A percentile compares a stretch with the other conserved stretches of the same genome.
phyloP scores from a whole-genome alignment of 371 early-diverging fungal genomes.

The Lichtheimia hyalospora region DNA sequence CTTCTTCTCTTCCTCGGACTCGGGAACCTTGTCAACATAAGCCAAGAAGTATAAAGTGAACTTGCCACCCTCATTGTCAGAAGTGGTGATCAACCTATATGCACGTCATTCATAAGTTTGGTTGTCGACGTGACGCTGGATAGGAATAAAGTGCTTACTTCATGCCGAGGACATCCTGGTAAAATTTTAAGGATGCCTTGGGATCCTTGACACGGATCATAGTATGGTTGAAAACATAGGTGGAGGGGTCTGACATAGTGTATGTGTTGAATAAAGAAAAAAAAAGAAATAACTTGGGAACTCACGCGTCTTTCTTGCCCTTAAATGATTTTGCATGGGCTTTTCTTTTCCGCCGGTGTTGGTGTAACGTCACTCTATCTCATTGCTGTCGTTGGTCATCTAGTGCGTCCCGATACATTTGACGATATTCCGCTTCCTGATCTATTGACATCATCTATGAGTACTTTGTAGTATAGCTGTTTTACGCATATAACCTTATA shows the following conservation, averaged over 20 bases:
- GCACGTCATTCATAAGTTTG: neutral
- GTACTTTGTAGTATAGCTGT: too few species aligned
- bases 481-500: too few species aligned
- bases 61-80: conserved; percentile 63
- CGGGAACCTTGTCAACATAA: conserved; percentile 57
- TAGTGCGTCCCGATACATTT: too few species aligned
- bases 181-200: conserved; percentile 73
- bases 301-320: too few species aligned
- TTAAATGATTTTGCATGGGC: too few species aligned
- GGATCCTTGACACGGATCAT: conserved; percentile 88
- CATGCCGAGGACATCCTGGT: conserved; percentile 81
- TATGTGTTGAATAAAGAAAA: neutral
- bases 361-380: too few species aligned
- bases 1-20: conserved; percentile 53
- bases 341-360: too few species aligned
- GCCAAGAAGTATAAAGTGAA: conserved; percentile 79
- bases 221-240: conserved; percentile 70
- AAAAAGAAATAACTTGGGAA: too few species aligned
- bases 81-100: conserved; percentile 55
- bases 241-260: conserved; percentile 33
- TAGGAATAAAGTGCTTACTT: conserved; percentile 55
- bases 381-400: too few species aligned
- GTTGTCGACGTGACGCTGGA: neutral
- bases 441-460: too few species aligned
- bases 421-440: too few species aligned